These are phyloP conservation scores for Amylostereum chailletii DNA, from an alignment of 1,284 basidiomycete species.

Conservation along the genomic window DNA sequence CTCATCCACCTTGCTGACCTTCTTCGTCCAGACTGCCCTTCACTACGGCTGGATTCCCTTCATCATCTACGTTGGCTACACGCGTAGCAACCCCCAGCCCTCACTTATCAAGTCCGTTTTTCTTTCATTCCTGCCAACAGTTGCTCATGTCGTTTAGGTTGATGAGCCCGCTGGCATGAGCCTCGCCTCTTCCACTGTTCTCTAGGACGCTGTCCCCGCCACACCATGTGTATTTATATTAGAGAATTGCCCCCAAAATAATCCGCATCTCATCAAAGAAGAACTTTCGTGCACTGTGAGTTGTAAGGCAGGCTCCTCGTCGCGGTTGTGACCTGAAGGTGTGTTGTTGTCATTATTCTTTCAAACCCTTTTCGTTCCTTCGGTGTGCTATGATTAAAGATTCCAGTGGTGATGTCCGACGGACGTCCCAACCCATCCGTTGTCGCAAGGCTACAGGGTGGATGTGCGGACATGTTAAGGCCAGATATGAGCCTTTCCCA, in stretches of 20 bases:
- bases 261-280: constrained; percentile 1
- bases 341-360: background rate
- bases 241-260: constrained; percentile 12
- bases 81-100: constrained; percentile 83
- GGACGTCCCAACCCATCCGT: constrained; percentile 11
- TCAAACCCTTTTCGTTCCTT: constrained; percentile 1
- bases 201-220: constrained; percentile 2
- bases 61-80: constrained; percentile 90
- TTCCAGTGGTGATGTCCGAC: constrained; percentile 52
- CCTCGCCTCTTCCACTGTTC: constrained; percentile 14
- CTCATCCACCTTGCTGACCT: constrained; percentile 2
- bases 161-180: constrained; percentile 82
- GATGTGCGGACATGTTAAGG: constrained; percentile 15
- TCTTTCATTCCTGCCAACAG: constrained; percentile 3
- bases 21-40: constrained; percentile 57
- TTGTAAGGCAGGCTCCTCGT: too few relatives aligned
- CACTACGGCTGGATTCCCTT: constrained; percentile 93
- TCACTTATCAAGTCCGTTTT: constrained; percentile 81
- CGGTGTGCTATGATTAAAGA: constrained; percentile 47
- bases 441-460: constrained; percentile 2
- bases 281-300: too few relatives aligned
- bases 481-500: constrained; percentile 20
- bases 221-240: constrained; percentile 12
- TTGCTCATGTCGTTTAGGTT: constrained; percentile 42
- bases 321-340: too few relatives aligned